Evolutionary conservation across 2,329 filamentous ascomycete species (phyloP), one percentile per base, ranked within the genome.

Genomic region (Fusarium redolens): DNA sequence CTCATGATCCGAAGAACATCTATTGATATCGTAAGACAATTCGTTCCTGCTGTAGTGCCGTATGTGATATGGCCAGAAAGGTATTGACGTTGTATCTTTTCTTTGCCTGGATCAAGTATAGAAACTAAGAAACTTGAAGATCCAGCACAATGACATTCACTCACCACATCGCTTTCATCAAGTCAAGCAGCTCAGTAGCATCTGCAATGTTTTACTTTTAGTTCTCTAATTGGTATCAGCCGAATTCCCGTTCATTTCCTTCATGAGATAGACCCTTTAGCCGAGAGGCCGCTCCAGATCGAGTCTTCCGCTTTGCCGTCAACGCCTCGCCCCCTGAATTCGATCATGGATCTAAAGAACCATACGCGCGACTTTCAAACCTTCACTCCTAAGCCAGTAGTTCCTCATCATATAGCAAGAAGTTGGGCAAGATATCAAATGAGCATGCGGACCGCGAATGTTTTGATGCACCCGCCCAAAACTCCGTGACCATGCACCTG

Each of bases 141-240:
- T 51, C n/a, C 22, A 35, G 17, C n/a, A 22, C 18, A 25, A 25
- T 35, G 9, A 2, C 12, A 35, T 18, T 20, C 22, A 35, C 47
- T 35, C 17, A 25, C 35, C 33, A 35, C 22, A 17, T 18, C 12
- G 13, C 47, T 30, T 20, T 25, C 18, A 31, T 31, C 20, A 38
- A 28, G 20, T 17, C 14, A 51, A 25, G 22, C 25, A 22, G 12
- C 35, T 47, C 15, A 30, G 14, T 33, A 28, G 37, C 22, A 43
- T 33, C 22, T 66, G 25, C 38, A 38, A n/a, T 31, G 37, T 54
- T 30, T 48, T 43, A 20, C 65, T 70, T 73, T 71, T 70, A 20
- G 48, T 50, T 63, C 41, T 70, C 43, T 73, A 73, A 62, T 28
- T 60, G 61, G 65, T 67, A 73, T 63, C 48, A 54, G 50, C 22